phyloP scores from a whole-genome alignment of 106 monocot genomes.

The Ottelia alismoides region DNA sequence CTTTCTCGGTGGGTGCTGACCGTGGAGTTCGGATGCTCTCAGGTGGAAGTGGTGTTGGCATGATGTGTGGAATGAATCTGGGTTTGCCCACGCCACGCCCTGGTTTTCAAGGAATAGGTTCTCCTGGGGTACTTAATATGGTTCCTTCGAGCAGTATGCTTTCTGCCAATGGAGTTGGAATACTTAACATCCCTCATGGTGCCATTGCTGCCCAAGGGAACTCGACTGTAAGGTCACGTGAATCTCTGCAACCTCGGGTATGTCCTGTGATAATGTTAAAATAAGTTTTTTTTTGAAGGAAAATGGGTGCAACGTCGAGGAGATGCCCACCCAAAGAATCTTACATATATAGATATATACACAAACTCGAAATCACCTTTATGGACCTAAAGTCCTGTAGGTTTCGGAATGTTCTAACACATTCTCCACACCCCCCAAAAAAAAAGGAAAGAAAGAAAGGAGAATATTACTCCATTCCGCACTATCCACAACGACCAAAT shows the following conservation, averaged over 20 bases:
- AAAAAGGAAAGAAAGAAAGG: too few species aligned
- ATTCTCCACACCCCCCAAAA: too few species aligned
- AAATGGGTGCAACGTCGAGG: too few species aligned
- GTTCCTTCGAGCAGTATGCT: conserved; percentile 55
- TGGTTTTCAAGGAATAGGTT: conserved; percentile 50
- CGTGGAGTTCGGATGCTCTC: conserved; percentile 55
- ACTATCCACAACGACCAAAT: too few species aligned
- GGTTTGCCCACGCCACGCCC: conserved; percentile 50
- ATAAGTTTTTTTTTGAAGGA: too few species aligned
- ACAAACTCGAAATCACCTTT: too few species aligned
- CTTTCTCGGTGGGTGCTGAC: conserved; percentile 48
- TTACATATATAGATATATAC: too few species aligned
- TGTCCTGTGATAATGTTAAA: too few species aligned
- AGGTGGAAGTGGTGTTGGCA: conserved; percentile 48
- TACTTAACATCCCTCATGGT: conserved; percentile 33
- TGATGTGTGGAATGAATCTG: conserved; percentile 52
- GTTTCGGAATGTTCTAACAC: too few species aligned
- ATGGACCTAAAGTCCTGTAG: too few species aligned
- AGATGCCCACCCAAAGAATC: too few species aligned
- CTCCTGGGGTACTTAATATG: conserved; percentile 55
- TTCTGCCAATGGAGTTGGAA: conserved; percentile 36
- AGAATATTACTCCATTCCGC: too few species aligned
- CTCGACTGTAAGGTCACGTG: conserved; percentile 60
- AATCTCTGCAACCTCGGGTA: conserved; percentile 67
- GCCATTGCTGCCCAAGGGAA: conserved; percentile 42